Evolutionary conservation across 2,329 filamentous ascomycete species (phyloP).

Genomic region (Hymenoscyphus scutula): DNA sequence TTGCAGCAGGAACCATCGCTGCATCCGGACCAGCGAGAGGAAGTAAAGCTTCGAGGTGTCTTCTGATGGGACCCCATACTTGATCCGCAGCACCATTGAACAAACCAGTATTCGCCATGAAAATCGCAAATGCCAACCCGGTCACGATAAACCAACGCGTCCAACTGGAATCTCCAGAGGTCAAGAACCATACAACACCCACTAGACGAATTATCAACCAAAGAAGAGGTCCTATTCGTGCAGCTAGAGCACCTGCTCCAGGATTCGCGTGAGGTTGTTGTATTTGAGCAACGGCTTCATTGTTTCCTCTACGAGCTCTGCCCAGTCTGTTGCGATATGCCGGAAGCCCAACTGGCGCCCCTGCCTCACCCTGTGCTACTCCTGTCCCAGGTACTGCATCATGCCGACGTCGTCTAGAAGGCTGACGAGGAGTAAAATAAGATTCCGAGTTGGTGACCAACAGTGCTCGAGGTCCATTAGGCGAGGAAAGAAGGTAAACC

Average conservation of each 20-base stretch:
- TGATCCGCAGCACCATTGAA: constrained; percentile 55
- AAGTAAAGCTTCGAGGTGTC: constrained; percentile 58
- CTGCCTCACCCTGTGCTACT: constrained; percentile 13
- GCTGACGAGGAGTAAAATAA: constrained; percentile 48
- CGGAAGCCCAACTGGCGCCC: constrained; percentile 20
- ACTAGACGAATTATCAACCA: constrained; percentile 59
- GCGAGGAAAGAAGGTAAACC: constrained; percentile 61
- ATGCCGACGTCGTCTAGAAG: constrained; percentile 22
- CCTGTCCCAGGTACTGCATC: constrained; percentile 12
- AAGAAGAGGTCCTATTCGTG: constrained; percentile 54
- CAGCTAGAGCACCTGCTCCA: constrained; percentile 31
- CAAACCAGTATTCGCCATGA: constrained; percentile 58
- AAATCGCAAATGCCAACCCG: constrained; percentile 52
- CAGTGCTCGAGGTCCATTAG: constrained; percentile 56
- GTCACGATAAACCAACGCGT: constrained; percentile 56
- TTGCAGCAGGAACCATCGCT: constrained; percentile 35
- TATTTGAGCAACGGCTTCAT: constrained; percentile 11
- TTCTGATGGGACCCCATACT: constrained; percentile 54
- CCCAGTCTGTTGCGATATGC: constrained; percentile 31
- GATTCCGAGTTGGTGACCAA: constrained; percentile 53
- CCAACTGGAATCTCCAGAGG: constrained; percentile 56
- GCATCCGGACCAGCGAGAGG: constrained; percentile 47
- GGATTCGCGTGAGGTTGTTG: constrained; percentile 31
- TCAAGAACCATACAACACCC: constrained; percentile 65
- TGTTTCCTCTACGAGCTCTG: constrained; percentile 10